Conservation (phyloP, 169 alveolate genomes). For the Blepharisma undulans region DNA sequence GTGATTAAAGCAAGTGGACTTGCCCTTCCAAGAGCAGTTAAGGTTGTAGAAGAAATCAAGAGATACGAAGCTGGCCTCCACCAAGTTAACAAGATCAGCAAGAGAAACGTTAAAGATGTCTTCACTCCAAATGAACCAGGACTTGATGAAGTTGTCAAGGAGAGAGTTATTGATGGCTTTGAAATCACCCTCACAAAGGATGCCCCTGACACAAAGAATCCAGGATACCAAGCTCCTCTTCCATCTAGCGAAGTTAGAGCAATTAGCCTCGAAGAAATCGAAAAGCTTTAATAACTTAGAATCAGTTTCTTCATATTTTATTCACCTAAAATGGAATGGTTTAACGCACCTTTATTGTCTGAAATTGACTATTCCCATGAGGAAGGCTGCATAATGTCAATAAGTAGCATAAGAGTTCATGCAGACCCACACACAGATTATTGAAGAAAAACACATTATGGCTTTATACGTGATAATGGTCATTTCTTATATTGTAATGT, state of each 20-base stretch:
- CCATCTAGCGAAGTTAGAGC: slow-evolving; percentile 3
- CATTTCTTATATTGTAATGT: neutral
- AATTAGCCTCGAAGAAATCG: neutral
- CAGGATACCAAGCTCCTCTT: slow-evolving; percentile 42
- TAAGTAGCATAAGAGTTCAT: neutral
- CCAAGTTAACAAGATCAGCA: neutral
- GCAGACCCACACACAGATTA: neutral
- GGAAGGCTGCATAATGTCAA: neutral
- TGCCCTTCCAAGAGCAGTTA: slow-evolving; percentile 41
- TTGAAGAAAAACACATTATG: slow-evolving; percentile 43
- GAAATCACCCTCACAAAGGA: slow-evolving; percentile 28
- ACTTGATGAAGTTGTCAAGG: slow-evolving; percentile 14
- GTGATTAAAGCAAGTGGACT: slow-evolving; percentile 41
- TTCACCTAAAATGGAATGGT: neutral
- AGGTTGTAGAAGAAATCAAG: slow-evolving; percentile 35
- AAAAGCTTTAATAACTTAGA: neutral
- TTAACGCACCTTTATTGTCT: neutral
- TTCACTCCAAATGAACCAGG: slow-evolving; percentile 23
- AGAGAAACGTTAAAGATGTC: neutral
- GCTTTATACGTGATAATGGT: slow-evolving; percentile 40
- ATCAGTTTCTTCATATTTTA: neutral
- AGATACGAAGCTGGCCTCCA: slow-evolving; percentile 41
- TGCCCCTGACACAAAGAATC: slow-evolving; percentile 20
- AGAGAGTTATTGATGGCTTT: slow-evolving; percentile 12
- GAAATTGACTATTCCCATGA: neutral